A percentile compares a stretch with the other conserved stretches of the same genome.
Conservation (phyloP, 495 filamentous ascomycete species). For the Polyplosphaeria fusca region DNA sequence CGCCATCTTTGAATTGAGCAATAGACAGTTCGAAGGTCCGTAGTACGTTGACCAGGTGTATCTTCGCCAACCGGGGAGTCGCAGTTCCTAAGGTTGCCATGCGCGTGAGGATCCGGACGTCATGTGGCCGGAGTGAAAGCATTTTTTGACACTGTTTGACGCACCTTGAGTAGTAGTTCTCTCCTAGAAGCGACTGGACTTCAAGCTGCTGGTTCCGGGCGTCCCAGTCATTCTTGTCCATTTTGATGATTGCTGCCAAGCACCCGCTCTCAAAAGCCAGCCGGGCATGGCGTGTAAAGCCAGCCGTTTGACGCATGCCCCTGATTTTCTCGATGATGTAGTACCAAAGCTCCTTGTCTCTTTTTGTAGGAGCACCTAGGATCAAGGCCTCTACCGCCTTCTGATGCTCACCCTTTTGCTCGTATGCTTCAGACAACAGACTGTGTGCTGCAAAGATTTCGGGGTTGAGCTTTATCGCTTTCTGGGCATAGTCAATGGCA, state of each 20-base stretch:
- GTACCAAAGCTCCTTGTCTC: conserved; percentile 65
- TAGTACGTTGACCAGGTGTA: conserved; percentile 15
- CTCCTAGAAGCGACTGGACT: conserved; percentile 20
- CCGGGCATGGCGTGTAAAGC: conserved; percentile 48
- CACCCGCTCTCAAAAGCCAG: conserved; percentile 42
- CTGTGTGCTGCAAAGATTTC: conserved; percentile 79
- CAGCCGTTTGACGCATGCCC: conserved; percentile 55
- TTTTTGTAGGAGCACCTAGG: conserved; percentile 68
- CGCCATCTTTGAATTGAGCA: conserved; percentile 48
- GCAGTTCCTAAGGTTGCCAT: conserved; percentile 26
- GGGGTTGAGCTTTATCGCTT: conserved; percentile 76
- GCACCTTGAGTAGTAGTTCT: conserved; percentile 10
- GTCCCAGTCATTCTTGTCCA: conserved; percentile 56
- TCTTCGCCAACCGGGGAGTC: conserved; percentile 8
- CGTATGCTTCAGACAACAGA: conserved; percentile 67
- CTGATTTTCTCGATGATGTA: conserved; percentile 51
- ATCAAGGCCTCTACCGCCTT: conserved; percentile 66
- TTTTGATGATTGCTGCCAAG: conserved; percentile 64
- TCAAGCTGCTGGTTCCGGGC: conserved; percentile 51
- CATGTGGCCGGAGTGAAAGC: conserved; percentile 22
- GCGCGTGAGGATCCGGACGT: conserved; percentile 16
- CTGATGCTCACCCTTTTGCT: conserved; percentile 63
- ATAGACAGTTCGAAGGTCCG: conserved; percentile 52
- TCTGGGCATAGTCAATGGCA: conserved; percentile 59
- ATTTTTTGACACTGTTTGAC: conserved; percentile 24